Evolutionary conservation across 805 yeast species (phyloP).

Genomic region (Nakazawaea laoshanensis): DNA sequence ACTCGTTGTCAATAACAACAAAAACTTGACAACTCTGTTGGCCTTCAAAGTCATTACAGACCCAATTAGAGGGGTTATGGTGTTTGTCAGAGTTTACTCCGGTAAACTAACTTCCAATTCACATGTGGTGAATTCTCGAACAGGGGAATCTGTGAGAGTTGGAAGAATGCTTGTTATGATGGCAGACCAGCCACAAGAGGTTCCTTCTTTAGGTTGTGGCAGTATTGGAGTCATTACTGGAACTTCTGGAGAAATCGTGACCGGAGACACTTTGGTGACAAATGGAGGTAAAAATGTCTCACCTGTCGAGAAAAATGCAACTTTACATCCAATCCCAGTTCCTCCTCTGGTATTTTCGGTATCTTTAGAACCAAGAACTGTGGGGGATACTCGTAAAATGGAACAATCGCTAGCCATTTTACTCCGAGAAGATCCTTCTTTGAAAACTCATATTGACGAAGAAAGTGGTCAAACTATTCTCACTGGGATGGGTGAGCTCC

Average conservation of each 20-base stretch:
- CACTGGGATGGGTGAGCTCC: slow-evolving; percentile 97
- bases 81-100: slow-evolving; percentile 81
- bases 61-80: slow-evolving; percentile 73
- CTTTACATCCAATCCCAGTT: slow-evolving; percentile 65
- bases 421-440: slow-evolving; percentile 86
- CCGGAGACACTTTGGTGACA: slow-evolving; percentile 85
- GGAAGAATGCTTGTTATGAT: slow-evolving; percentile 75
- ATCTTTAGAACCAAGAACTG: slow-evolving; percentile 71
- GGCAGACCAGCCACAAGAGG: slow-evolving; percentile 78
- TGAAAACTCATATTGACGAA: slow-evolving; percentile 62
- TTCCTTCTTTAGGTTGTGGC: slow-evolving; percentile 56
- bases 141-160: slow-evolving; percentile 56
- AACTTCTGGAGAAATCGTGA: slow-evolving; percentile 55
- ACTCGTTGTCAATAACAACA: slow-evolving; percentile 43
- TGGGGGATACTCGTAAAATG: slow-evolving; percentile 72
- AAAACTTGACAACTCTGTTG: slow-evolving; percentile 62
- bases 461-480: slow-evolving; percentile 84
- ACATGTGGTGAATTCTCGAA: slow-evolving; percentile 58
- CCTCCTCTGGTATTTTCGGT: slow-evolving; percentile 94
- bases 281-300: slow-evolving; percentile 33
- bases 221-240: slow-evolving; percentile 89
- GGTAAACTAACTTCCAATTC: slow-evolving; percentile 64
- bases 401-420: slow-evolving; percentile 59
- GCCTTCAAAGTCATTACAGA: slow-evolving; percentile 92
- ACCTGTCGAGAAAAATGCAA: slow-evolving; percentile 32